These are phyloP conservation scores for Alternaria brassicae DNA, from an alignment of 2,329 filamentous ascomycete genomes.

Conservation along the genomic window DNA sequence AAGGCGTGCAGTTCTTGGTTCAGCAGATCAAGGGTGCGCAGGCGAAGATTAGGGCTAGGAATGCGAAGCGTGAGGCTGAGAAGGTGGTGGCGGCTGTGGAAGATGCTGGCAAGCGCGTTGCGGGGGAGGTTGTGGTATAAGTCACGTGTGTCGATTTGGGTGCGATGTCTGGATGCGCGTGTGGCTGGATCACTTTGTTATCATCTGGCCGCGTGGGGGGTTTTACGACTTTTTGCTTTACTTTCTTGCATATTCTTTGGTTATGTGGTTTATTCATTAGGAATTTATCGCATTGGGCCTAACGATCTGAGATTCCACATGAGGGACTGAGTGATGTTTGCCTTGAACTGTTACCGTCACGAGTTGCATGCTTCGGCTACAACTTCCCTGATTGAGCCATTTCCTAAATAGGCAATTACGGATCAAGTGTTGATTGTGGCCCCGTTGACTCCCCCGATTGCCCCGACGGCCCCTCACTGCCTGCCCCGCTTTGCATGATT, in stretches of 20 bases:
- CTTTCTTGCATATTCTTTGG: not conserved
- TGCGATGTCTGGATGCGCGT: not conserved
- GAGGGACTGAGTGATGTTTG: too few relatives aligned
- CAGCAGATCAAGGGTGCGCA: conserved; percentile 36
- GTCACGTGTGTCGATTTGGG: not conserved
- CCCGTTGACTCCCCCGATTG: not conserved
- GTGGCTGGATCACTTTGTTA: conserved; percentile 10
- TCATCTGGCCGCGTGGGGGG: not conserved
- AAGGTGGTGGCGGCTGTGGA: conserved; percentile 6
- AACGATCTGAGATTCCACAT: too few relatives aligned
- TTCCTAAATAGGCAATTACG: not conserved
- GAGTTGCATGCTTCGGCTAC: too few relatives aligned
- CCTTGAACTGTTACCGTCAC: too few relatives aligned
- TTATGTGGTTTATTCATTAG: not conserved
- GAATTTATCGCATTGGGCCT: not conserved
- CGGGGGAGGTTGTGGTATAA: conserved; percentile 6
- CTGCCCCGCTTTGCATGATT: not conserved
- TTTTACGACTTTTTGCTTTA: not conserved
- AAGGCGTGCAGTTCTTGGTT: conserved; percentile 39
- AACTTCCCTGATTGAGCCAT: not conserved
- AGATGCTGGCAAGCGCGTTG: conserved; percentile 3
- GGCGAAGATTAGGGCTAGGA: conserved; percentile 39
- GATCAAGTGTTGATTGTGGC: not conserved
- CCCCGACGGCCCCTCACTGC: not conserved
- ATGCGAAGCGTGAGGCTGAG: conserved; percentile 33